Percentiles rank a stretch among this genome's conserved stretches.
Evolutionary conservation across 805 yeast species (phyloP).

Genomic region (Zygoascus bituminiphila): DNA sequence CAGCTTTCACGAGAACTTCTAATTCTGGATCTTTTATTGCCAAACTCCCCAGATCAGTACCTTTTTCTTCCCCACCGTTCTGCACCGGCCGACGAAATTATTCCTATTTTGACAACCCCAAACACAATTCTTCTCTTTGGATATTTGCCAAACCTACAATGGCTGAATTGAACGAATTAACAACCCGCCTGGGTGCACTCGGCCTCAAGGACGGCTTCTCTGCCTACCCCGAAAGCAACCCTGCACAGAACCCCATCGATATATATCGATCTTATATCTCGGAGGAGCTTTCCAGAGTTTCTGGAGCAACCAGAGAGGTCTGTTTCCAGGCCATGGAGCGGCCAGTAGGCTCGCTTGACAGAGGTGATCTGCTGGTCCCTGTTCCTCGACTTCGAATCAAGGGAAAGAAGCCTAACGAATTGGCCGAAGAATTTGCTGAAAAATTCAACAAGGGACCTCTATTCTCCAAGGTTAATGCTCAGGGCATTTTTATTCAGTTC

Average conservation of each 20-base stretch:
- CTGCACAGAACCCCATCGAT: slow-evolving; percentile 75
- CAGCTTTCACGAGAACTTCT: not conserved
- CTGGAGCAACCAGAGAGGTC: slow-evolving; percentile 60
- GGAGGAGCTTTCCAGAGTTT: slow-evolving; percentile 60
- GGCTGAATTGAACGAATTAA: slow-evolving; percentile 13
- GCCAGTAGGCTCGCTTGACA: slow-evolving; percentile 73
- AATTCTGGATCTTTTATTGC: not conserved
- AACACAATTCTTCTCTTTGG: not conserved
- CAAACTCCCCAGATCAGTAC: not conserved
- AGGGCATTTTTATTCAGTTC: slow-evolving; percentile 89
- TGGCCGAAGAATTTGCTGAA: slow-evolving; percentile 70
- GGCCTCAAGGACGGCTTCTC: slow-evolving; percentile 12
- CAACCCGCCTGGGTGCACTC: slow-evolving; percentile 11
- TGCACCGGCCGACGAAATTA: not conserved
- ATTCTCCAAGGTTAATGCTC: slow-evolving; percentile 63
- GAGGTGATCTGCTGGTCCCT: slow-evolving; percentile 90
- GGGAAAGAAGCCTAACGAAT: slow-evolving; percentile 69
- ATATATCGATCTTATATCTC: slow-evolving; percentile 85
- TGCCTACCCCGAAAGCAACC: slow-evolving; percentile 48
- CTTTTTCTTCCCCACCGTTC: not conserved
- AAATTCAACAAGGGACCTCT: slow-evolving; percentile 66
- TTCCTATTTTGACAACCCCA: not conserved
- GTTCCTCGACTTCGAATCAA: slow-evolving; percentile 83
- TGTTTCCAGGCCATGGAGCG: slow-evolving; percentile 77
- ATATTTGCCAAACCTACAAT: slow-evolving; percentile 11